phyloP scores from a whole-genome alignment of 768 basidiomycete genomes.

The Boletus rufocinnamomeus region DNA sequence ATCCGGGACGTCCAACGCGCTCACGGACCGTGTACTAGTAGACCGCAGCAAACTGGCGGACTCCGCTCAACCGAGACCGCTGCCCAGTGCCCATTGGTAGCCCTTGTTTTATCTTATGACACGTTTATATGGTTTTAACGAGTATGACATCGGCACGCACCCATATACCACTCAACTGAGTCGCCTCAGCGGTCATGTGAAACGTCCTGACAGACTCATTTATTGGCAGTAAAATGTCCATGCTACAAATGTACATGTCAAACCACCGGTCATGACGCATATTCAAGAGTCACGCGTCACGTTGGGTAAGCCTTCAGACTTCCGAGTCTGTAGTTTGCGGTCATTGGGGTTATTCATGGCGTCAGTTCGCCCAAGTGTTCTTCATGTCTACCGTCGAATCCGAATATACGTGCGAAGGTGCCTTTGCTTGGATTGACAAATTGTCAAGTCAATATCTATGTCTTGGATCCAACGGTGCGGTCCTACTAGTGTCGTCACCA shows the following conservation, averaged over 20 bases:
- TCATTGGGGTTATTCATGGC: background rate
- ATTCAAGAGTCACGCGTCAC: too few species aligned
- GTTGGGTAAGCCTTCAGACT: background rate
- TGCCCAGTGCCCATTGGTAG: background rate
- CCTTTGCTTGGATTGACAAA: background rate
- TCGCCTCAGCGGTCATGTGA: background rate
- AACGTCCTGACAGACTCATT: background rate
- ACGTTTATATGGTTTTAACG: background rate
- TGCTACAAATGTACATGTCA: background rate
- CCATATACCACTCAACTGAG: background rate
- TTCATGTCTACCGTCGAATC: background rate
- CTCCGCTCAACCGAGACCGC: background rate
- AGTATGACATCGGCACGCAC: background rate
- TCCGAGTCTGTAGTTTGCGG: background rate
- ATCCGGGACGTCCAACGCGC: too few species aligned
- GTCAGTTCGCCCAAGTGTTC: background rate
- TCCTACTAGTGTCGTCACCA: background rate
- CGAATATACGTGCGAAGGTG: background rate
- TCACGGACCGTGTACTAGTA: too few species aligned
- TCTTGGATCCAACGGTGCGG: background rate
- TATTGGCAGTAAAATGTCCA: background rate
- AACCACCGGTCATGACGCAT: background rate
- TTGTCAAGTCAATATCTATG: background rate
- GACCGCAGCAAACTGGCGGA: too few species aligned
- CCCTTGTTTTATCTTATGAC: background rate